phyloP scores from a whole-genome alignment of 192 early-diverging fungal genomes.

The Borealophlyctis nickersoniae region DNA sequence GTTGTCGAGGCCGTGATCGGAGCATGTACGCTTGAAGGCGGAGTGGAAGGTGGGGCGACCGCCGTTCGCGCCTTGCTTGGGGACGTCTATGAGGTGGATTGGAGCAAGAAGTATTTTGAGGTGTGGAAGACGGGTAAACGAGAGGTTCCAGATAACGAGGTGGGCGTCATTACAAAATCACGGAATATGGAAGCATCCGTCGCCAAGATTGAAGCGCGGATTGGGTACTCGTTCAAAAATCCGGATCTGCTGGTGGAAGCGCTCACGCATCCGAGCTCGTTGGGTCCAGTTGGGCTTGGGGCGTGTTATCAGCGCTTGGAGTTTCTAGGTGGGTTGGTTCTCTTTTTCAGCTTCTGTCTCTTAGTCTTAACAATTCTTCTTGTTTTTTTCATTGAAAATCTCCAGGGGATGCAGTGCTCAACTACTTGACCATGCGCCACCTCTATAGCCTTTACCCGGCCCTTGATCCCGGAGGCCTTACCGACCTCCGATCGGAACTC shows the following conservation, averaged over 20 bases:
- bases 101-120: constrained; percentile 18
- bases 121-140: not conserved
- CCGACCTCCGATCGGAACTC: constrained; percentile 45
- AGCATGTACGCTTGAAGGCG: constrained; percentile 63
- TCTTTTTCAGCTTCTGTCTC: constrained; percentile 31
- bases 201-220: constrained; percentile 3
- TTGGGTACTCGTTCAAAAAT: constrained; percentile 70
- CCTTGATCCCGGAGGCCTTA: constrained; percentile 73
- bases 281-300: constrained; percentile 14
- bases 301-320: constrained; percentile 86
- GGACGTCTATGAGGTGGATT: constrained; percentile 24
- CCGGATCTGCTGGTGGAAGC: constrained; percentile 69
- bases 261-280: constrained; percentile 78
- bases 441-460: constrained; percentile 67
- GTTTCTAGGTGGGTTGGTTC: constrained; percentile 74
- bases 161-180: not conserved
- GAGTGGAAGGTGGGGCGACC: constrained; percentile 27
- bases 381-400: not conserved
- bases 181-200: not conserved
- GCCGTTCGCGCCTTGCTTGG: constrained; percentile 33
- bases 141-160: not conserved
- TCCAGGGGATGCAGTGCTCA: constrained; percentile 49
- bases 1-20: constrained; percentile 81
- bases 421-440: constrained; percentile 47
- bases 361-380: constrained; percentile 30